Conservation (phyloP, 306 rosid genomes). For the Vigna reflexopilosa region DNA sequence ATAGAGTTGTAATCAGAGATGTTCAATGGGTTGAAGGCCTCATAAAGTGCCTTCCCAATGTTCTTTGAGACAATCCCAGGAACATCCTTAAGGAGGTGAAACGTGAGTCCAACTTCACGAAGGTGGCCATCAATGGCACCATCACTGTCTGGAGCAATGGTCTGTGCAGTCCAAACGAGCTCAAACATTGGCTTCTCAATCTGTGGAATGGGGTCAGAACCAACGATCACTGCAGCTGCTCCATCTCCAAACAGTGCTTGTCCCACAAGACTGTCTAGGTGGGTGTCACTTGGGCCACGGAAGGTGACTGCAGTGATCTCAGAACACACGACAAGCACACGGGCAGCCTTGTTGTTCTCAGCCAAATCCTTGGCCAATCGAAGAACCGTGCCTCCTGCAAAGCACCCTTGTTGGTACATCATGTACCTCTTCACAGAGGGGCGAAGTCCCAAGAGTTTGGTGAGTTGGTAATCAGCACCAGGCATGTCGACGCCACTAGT, state of each 20-base stretch:
- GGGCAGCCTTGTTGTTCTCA: slow-evolving; percentile 47
- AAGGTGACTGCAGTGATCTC: slow-evolving; percentile 47
- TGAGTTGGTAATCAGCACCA: slow-evolving; percentile 73
- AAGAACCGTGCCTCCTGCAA: slow-evolving; percentile 50
- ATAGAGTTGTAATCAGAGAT: slow-evolving; percentile 38
- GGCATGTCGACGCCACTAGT: slow-evolving; percentile 87
- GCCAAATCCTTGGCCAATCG: slow-evolving; percentile 52
- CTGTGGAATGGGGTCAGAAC: slow-evolving; percentile 60
- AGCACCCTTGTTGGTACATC: slow-evolving; percentile 69
- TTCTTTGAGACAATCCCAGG: no score
- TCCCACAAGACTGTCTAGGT: slow-evolving; percentile 46
- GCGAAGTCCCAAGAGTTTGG: slow-evolving; percentile 73
- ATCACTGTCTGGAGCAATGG: slow-evolving; percentile 70
- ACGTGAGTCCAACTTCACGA: no score
- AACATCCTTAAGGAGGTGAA: no score
- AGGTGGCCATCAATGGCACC: slow-evolving; percentile 50
- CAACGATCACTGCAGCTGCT: slow-evolving; percentile 57
- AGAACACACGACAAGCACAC: slow-evolving; percentile 47
- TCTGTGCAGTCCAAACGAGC: slow-evolving; percentile 66
- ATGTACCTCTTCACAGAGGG: slow-evolving; percentile 67
- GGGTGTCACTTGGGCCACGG: slow-evolving; percentile 43
- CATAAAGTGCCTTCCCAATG: no score
- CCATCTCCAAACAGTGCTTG: slow-evolving; percentile 51
- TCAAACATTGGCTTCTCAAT: slow-evolving; percentile 67
- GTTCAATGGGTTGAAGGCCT: no score